Percentiles rank a stretch among this genome's conserved stretches.
These are phyloP conservation scores for Leucaena leucocephala DNA, from an alignment of 306 rosid genomes.

Conservation along the genomic window DNA sequence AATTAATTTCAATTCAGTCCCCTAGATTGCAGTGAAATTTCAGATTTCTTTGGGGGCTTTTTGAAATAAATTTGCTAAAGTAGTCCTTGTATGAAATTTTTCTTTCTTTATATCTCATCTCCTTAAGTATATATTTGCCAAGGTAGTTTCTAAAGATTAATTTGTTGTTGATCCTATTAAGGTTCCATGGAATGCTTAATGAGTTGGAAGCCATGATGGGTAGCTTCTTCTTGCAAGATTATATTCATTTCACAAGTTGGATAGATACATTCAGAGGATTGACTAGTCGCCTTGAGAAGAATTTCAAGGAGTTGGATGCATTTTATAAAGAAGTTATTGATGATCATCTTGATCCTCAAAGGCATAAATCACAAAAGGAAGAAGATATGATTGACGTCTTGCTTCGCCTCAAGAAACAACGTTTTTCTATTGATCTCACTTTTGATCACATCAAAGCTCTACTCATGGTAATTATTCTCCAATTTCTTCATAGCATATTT, in stretches of 20 bases:
- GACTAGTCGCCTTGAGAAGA: constrained; percentile 11
- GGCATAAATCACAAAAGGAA: background rate
- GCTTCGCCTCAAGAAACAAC: constrained; percentile 1
- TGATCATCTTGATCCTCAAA: constrained; percentile 2
- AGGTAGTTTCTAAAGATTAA: no score
- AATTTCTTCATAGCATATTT: no score
- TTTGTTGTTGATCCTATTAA: background rate
- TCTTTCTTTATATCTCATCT: no score
- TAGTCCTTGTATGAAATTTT: no score
- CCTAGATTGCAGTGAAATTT: no score
- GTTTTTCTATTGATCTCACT: constrained; percentile 7
- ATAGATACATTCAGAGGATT: constrained; percentile 23
- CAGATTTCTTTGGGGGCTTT: no score
- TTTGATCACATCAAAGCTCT: constrained; percentile 22
- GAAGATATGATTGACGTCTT: constrained; percentile 28
- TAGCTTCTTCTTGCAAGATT: constrained; percentile 24
- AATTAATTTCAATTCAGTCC: no score
- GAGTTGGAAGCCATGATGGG: constrained; percentile 14
- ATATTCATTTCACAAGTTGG: constrained; percentile 26
- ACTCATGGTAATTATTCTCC: background rate
- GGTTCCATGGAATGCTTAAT: constrained; percentile 11
- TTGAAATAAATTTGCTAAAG: no score
- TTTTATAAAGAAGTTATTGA: constrained; percentile 25
- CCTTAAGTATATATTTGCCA: no score
- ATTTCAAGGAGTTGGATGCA: constrained; percentile 8